Evolutionary conservation across 2,329 filamentous ascomycete species (phyloP).

Genomic region (Trichoderma sp.): DNA sequence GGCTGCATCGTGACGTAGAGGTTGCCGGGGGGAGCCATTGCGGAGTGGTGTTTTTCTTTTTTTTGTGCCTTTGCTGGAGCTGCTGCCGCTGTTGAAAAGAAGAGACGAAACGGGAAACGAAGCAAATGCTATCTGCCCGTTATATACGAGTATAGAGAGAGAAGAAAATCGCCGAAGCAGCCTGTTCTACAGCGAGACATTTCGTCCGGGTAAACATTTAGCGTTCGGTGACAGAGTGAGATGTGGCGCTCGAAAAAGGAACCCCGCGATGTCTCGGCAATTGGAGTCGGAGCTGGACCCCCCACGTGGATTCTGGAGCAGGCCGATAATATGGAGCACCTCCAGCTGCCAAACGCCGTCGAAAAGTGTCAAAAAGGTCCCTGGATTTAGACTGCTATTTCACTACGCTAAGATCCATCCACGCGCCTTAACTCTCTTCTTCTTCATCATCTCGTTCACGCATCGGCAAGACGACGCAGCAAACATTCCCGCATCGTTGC

Average conservation of each 20-base stretch:
- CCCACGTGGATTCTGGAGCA: conserved; percentile 2
- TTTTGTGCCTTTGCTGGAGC: neutral
- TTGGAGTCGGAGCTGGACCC: conserved; percentile 32
- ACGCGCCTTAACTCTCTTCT: neutral
- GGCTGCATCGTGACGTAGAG: conserved; percentile 89
- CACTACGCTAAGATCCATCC: no score
- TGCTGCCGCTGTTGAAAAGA: neutral
- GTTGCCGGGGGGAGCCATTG: conserved; percentile 60
- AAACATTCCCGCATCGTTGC: neutral
- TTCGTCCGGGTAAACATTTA: conserved; percentile 7
- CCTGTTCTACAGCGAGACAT: neutral
- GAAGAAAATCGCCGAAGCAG: neutral
- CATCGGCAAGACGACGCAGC: neutral
- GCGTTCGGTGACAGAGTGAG: neutral
- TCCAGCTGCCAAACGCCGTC: neutral
- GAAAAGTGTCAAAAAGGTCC: neutral
- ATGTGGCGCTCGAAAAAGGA: neutral
- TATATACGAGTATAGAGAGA: neutral
- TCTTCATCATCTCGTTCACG: neutral
- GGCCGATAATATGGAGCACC: conserved; percentile 5
- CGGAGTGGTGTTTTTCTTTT: neutral
- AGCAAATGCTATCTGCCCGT: neutral
- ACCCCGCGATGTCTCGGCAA: conserved; percentile 32
- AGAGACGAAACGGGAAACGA: neutral
- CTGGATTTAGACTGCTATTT: neutral